Evolutionary conservation across 345 rosid genomes (phyloP), one percentile per base, ranked within the genome.

Genomic region (Aquilaria yunnanensis): DNA sequence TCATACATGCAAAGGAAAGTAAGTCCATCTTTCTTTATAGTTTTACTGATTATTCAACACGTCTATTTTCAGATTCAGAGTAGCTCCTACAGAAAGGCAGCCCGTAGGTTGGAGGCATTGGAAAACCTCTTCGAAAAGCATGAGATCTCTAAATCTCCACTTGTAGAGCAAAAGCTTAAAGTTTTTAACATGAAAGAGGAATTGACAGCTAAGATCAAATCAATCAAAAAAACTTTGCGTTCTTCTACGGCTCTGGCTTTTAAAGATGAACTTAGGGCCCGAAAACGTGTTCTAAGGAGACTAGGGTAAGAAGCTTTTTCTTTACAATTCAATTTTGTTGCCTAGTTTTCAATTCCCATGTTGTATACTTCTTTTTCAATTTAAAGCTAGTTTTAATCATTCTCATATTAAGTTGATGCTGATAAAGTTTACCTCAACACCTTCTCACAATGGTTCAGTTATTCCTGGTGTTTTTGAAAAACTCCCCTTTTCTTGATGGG

Each of bases 261-360:
- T 72, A 94, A 94, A 77, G 99, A 90, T 70, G 99, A 94, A 72
- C 97, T 94, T 29, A 94, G 88, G 78, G 96, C 97, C 49, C 84
- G 97, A 76, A 94, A 86, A 69, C 82, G 99, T 63, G 97, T 88
- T 76, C 89, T 94, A 11, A 88, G 99, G 61, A 86, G 95, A 72
- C 91, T 94, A 41, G 95, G 99, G 97, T 93, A 85, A 72, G 47
- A 23, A 56, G n/a, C 16, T 10, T 45, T 67, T 54, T 54, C 31
- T 54, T 10, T 47, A 8, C 56, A 1, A 11, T 41, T 58, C 49
- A 14, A 3, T 37, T 32, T 59, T 59, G 59, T 32, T 33, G 37
- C 9, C 14, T 34, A 12, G 12, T 11, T 45, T 62, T 14, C 45
- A 37, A 37, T 5, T 37, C 43, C 43, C 43, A 37, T 37, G 7